Evolutionary conservation across 441 rosid species (phyloP).

Genomic region (Euphorbia corollata): DNA sequence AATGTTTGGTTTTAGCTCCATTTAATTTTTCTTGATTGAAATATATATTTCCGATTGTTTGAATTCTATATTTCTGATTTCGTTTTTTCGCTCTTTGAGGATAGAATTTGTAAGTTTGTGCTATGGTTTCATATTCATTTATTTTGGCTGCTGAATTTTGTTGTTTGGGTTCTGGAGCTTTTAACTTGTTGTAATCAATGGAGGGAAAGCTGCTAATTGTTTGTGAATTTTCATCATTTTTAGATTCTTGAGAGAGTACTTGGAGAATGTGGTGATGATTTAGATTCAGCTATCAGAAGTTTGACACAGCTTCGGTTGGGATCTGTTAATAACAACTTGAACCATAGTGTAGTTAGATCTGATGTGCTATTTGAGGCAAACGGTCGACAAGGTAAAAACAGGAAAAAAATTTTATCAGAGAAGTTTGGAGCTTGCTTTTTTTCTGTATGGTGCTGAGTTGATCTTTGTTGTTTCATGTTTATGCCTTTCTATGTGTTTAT

Average conservation of each 20-base stretch:
- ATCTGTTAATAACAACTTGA: constrained; percentile 29
- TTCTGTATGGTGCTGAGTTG: neutral
- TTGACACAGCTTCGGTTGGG: constrained; percentile 75
- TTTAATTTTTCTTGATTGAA: no score
- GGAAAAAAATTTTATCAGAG: neutral
- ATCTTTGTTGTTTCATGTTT: neutral
- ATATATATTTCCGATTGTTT: no score
- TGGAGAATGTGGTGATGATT: constrained; percentile 74
- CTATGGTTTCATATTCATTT: no score
- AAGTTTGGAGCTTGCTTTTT: constrained; percentile 10
- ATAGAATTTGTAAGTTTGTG: no score
- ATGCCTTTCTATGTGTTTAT: no score
- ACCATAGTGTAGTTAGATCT: constrained; percentile 19
- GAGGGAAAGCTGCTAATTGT: neutral
- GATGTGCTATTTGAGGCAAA: constrained; percentile 27
- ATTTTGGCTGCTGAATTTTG: neutral
- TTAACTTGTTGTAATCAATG: neutral
- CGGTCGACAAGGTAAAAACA: constrained; percentile 42
- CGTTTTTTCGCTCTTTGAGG: no score
- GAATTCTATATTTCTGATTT: no score
- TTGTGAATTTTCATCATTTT: neutral
- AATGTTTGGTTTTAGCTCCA: no score
- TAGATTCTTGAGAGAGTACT: constrained; percentile 70
- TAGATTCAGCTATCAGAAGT: constrained; percentile 78
- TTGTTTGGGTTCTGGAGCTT: neutral